Percentiles rank a stretch among this genome's conserved stretches.
Evolutionary conservation across 1,284 basidiomycete species (phyloP).

Genomic region (Ceratobasidium sp.): DNA sequence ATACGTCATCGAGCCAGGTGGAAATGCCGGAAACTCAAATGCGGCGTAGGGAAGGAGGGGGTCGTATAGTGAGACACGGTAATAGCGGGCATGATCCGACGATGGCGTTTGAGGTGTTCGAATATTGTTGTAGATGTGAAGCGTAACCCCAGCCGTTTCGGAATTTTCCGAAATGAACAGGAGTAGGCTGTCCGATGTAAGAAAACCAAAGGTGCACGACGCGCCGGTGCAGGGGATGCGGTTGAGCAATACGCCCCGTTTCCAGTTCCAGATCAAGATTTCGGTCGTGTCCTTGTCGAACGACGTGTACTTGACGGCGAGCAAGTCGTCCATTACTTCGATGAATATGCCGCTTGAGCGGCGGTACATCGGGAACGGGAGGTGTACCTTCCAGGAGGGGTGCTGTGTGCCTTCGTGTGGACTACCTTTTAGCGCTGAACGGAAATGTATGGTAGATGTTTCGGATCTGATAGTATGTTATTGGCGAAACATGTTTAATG

Average conservation of each 20-base stretch:
- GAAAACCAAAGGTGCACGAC: constrained; percentile 31
- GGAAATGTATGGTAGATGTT: constrained; percentile 17
- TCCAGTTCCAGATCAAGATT: constrained; percentile 36
- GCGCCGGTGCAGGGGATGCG: constrained; percentile 5
- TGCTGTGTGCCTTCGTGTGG: constrained; percentile 1
- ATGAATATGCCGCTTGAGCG: constrained; percentile 27
- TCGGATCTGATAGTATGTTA: neutral
- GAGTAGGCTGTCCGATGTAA: constrained; percentile 4
- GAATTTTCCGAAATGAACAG: neutral
- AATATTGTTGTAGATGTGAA: constrained; percentile 7
- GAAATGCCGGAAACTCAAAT: constrained; percentile 11
- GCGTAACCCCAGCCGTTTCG: neutral
- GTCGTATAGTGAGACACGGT: neutral
- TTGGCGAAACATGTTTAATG: neutral
- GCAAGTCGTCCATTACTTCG: constrained; percentile 26
- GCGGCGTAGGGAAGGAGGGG: neutral
- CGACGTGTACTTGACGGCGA: constrained; percentile 28
- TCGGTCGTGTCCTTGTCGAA: constrained; percentile 23
- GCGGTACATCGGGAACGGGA: constrained; percentile 18
- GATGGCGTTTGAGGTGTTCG: neutral
- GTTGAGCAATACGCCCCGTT: constrained; percentile 4
- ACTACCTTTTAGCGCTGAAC: neutral
- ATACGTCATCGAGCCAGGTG: neutral
- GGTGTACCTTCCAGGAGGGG: constrained; percentile 27
- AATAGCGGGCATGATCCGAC: neutral